These are phyloP conservation scores for Curvularia lunata DNA, from an alignment of 2,329 filamentous ascomycete genomes.

Conservation along the genomic window DNA sequence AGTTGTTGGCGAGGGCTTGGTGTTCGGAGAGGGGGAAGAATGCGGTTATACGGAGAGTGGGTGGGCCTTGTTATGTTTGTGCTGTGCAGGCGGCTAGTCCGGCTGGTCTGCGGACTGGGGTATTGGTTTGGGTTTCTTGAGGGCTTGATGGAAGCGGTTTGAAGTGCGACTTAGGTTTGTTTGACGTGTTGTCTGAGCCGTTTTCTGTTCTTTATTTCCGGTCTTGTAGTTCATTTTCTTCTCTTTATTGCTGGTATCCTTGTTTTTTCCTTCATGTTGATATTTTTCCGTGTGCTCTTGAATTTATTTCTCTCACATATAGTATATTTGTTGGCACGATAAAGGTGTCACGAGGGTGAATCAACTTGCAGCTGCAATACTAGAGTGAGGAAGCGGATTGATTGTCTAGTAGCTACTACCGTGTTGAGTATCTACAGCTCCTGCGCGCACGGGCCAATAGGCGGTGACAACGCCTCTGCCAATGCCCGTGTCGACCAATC, in stretches of 20 bases:
- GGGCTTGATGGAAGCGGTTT: background rate
- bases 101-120: background rate
- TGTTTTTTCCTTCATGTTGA: background rate
- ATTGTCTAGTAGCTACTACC: too few species aligned
- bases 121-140: background rate
- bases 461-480: too few species aligned
- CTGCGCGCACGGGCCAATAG: too few species aligned
- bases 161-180: background rate
- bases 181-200: background rate
- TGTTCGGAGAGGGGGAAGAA: background rate
- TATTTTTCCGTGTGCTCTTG: background rate
- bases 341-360: too few species aligned
- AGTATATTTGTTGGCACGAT: too few species aligned
- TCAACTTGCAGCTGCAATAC: too few species aligned
- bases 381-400: too few species aligned
- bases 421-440: too few species aligned
- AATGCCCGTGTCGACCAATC: too few species aligned
- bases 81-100: slow-evolving; percentile 1
- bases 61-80: slow-evolving; percentile 1
- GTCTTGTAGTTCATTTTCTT: background rate
- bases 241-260: background rate
- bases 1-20: slow-evolving; percentile 1
- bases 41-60: background rate
- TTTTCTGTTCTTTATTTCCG: background rate
- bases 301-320: background rate